Percentiles rank a stretch among this genome's conserved stretches.
These are phyloP conservation scores for Marasmius oreades DNA, from an alignment of 1,284 basidiomycete species.

Conservation along the genomic window DNA sequence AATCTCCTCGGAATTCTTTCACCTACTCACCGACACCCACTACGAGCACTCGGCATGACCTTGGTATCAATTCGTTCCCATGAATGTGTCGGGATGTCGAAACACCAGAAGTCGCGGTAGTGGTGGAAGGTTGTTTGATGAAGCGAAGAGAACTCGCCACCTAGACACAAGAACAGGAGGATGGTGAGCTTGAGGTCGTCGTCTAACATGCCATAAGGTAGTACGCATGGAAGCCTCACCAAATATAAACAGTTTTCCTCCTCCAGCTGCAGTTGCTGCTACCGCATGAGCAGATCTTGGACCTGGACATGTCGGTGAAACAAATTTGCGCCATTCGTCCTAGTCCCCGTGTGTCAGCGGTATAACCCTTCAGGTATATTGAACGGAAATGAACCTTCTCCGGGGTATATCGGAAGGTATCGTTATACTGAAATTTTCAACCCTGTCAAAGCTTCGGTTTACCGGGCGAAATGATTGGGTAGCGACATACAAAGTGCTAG, in stretches of 20 bases:
- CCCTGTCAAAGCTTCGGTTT: not conserved
- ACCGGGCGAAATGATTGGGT: not conserved
- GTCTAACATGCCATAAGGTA: not conserved
- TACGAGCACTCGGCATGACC: conserved; percentile 75
- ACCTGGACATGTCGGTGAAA: conserved; percentile 79
- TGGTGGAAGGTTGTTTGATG: conserved; percentile 90
- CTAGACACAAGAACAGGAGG: conserved; percentile 29
- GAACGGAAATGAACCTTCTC: conserved; percentile 53
- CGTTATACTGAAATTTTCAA: conserved; percentile 47
- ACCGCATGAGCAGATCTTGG: conserved; percentile 84
- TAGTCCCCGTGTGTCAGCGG: no score
- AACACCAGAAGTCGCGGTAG: conserved; percentile 85
- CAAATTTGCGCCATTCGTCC: conserved; percentile 86
- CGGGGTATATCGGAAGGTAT: conserved; percentile 78
- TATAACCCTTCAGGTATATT: no score
- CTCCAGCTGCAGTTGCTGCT: conserved; percentile 66
- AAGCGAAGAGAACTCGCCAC: conserved; percentile 83
- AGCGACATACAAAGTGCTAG: conserved; percentile 15
- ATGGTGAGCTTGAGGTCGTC: not conserved
- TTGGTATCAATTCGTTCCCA: conserved; percentile 94
- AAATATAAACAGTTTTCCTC: conserved; percentile 84
- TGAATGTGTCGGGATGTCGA: conserved; percentile 68
- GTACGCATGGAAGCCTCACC: conserved; percentile 40
- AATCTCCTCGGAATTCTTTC: not conserved
- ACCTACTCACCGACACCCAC: conserved; percentile 70